Evolutionary conservation across 768 basidiomycete genomes (phyloP).

Genomic region (Mycena latifolia): DNA sequence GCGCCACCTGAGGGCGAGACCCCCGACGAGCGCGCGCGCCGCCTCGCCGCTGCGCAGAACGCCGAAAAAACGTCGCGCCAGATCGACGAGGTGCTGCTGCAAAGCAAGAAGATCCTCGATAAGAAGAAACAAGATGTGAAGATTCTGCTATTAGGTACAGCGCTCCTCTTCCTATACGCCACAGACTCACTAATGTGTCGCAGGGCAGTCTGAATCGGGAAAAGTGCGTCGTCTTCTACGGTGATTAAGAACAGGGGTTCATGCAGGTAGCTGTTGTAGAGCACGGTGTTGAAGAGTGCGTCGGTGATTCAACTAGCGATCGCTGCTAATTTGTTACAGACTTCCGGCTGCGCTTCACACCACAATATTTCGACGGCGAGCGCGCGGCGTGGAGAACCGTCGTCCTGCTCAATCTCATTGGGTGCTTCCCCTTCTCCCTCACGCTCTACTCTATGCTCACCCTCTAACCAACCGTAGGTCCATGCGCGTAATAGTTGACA

Average conservation of each 20-base stretch:
- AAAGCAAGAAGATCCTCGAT: constrained; percentile 60
- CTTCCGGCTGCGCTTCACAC: constrained; percentile 76
- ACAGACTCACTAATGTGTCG: not conserved
- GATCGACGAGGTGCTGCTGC: constrained; percentile 62
- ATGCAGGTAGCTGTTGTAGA: constrained; percentile 44
- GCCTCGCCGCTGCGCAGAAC: constrained; percentile 53
- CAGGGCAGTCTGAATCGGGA: constrained; percentile 73
- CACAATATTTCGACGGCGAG: constrained; percentile 69
- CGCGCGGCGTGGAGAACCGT: constrained; percentile 71
- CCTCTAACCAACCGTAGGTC: constrained; percentile 46
- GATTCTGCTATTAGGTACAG: constrained; percentile 66
- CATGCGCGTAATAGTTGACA: constrained; percentile 66
- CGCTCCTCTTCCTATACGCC: not conserved
- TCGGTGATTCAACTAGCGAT: constrained; percentile 1
- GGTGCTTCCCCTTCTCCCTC: constrained; percentile 48
- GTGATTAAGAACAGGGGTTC: not conserved
- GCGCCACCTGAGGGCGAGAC: constrained; percentile 46
- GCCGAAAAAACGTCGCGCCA: constrained; percentile 58
- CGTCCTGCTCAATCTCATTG: constrained; percentile 78
- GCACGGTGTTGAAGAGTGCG: constrained; percentile 63
- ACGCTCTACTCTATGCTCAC: not conserved
- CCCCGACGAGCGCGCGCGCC: constrained; percentile 46
- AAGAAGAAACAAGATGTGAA: constrained; percentile 64
- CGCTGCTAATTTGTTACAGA: constrained; percentile 52
- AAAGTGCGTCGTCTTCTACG: constrained; percentile 49